Conservation (phyloP, 805 yeast genomes). For the Wickerhamomyces xylosicus region DNA sequence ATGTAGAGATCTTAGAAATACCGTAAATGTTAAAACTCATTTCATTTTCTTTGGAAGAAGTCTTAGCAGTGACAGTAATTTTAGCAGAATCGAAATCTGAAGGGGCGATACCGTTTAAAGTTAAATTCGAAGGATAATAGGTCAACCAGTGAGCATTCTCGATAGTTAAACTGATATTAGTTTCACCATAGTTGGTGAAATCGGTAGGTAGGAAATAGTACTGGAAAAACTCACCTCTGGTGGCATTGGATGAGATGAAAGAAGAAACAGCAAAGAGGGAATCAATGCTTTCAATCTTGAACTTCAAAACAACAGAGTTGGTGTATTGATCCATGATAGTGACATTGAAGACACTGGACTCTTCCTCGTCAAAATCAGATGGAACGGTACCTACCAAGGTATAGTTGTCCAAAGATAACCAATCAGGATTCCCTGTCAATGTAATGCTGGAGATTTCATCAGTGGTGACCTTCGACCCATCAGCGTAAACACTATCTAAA, state of each 20-base stretch:
- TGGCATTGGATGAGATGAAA: slow-evolving; percentile 56
- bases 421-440: slow-evolving; percentile 45
- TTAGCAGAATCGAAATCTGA: slow-evolving; percentile 28
- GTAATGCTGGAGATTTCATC: slow-evolving; percentile 45
- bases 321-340: slow-evolving; percentile 49
- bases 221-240: slow-evolving; percentile 49
- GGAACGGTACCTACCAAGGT: slow-evolving; percentile 52
- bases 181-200: slow-evolving; percentile 43
- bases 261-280: slow-evolving; percentile 45
- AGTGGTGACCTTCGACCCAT: slow-evolving; percentile 37
- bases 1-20: slow-evolving; percentile 22
- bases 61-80: slow-evolving; percentile 31
- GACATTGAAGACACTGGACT: slow-evolving; percentile 33
- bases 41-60: slow-evolving; percentile 25
- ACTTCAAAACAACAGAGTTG: slow-evolving; percentile 49
- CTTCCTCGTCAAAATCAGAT: slow-evolving; percentile 23
- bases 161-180: slow-evolving; percentile 37
- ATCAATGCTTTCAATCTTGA: slow-evolving; percentile 40
- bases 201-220: slow-evolving; percentile 43
- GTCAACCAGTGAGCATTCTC: slow-evolving; percentile 50
- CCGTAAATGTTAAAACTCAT: slow-evolving; percentile 45
- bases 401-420: slow-evolving; percentile 38
- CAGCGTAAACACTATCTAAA: slow-evolving; percentile 49
- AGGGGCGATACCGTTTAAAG: slow-evolving; percentile 64
- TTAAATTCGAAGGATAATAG: slow-evolving; percentile 47